Percentiles rank a stretch among this genome's conserved stretches.
These are phyloP conservation scores for Cronartium quercuum DNA, from an alignment of 1,284 basidiomycete species.

Conservation along the genomic window DNA sequence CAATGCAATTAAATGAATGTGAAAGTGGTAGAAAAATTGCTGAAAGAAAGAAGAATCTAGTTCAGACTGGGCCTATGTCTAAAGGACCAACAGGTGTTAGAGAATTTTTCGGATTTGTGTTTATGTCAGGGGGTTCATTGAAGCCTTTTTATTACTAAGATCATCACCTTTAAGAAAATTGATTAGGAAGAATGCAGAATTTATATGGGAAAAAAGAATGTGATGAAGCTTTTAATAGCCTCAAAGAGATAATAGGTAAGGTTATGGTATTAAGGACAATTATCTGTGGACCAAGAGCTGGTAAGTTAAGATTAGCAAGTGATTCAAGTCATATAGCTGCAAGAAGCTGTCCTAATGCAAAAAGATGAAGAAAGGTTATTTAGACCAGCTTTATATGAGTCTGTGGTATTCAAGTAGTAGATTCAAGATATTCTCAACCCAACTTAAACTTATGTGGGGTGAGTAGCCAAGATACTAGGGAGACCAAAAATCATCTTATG, in stretches of 20 bases:
- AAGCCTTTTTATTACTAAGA: background rate
- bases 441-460: constrained; percentile 27
- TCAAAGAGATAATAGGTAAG: constrained; percentile 3
- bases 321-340: constrained; percentile 21
- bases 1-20: no score
- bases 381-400: constrained; percentile 8
- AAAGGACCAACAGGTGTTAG: background rate
- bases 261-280: constrained; percentile 3
- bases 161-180: constrained; percentile 2
- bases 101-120: constrained; percentile 14
- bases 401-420: background rate
- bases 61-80: background rate
- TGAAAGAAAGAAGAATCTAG: background rate
- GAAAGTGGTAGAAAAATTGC: constrained; percentile 2
- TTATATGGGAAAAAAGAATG: constrained; percentile 8
- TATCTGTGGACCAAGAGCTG: background rate
- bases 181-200: background rate
- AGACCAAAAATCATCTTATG: constrained; percentile 1
- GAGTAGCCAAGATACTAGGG: constrained; percentile 9
- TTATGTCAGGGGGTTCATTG: constrained; percentile 32
- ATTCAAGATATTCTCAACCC: constrained; percentile 22
- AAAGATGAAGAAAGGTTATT: background rate
- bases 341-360: constrained; percentile 3
- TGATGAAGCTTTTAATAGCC: background rate
- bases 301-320: background rate